Evolutionary conservation across 1,139 yeast species (phyloP), one percentile per base, ranked within the genome.

Genomic region (Wickerhamomyces sp.): DNA sequence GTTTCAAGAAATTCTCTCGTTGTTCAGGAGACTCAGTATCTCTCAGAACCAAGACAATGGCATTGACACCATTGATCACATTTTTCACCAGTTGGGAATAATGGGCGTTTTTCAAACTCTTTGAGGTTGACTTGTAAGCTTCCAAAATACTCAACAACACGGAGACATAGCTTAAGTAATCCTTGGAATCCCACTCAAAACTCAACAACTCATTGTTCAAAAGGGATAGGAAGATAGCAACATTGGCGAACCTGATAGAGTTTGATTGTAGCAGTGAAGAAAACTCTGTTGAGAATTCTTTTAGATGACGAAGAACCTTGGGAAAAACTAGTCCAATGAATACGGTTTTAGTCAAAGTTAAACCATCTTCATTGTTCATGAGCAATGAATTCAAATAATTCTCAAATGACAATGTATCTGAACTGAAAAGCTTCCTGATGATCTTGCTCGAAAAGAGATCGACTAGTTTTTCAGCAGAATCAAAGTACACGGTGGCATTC

Each of bases 401-500:
- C 11, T 52, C 57, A 16, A 58, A 46, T 1, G 45, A 40, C n/a
- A 32, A 32, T 0, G 44, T 16, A n/a, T 46, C 52, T 14, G 39
- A 33, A 7, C 44, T 44, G 32, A 49, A 42, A 9, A 58, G 23
- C 18, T 50, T 50, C 3, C 45, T 37, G 1, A 56, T 34, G 8
- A 55, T 35, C 8, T 42, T 32, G 9, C 47, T 43, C 1, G 57
- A 40, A 9, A 59, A 26, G 1, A 53, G 28, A 10, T 43, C 42
- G 10, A 39, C 40, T 16, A 57, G 36, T 12, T 36, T 38, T 10
- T 44, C 46, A 2, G 55, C 39, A 3, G 54, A 42, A 10, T 44
- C 46, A 21, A 44, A 43, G 32, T 58, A 59, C 2, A 54, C 44
- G 0, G 45, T 32, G 0, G 55, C 44, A 36, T 58, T 57, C 35